Evolutionary conservation across 768 basidiomycete genomes (phyloP).

Genomic region (Harrya chromipes): DNA sequence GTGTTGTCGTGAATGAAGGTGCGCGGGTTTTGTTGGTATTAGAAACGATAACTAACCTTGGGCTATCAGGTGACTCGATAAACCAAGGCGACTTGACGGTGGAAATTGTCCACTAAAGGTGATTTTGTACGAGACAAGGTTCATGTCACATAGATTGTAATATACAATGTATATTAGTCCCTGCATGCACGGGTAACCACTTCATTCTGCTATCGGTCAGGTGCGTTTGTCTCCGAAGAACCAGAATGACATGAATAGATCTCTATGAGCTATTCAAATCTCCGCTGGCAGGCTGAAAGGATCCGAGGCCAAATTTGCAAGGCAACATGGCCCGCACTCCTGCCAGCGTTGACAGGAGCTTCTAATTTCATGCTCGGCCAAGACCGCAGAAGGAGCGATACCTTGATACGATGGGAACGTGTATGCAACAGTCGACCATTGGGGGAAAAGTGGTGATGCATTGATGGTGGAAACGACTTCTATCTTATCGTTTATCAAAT

Average conservation of each 20-base stretch:
- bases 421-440: not conserved
- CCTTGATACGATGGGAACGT: conserved; percentile 21
- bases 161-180: conserved; percentile 18
- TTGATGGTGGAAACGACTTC: conserved; percentile 3
- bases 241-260: not conserved
- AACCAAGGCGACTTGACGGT: conserved; percentile 90
- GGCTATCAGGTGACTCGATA: conserved; percentile 77
- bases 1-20: conserved; percentile 90
- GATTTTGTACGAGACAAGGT: not conserved
- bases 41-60: conserved; percentile 5
- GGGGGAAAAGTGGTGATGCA: not conserved
- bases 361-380: conserved; percentile 6
- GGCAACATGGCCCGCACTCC: conserved; percentile 8
- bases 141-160: conserved; percentile 16
- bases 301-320: conserved; percentile 7
- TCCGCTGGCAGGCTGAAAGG: conserved; percentile 11
- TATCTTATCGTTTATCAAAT: conserved; percentile 22
- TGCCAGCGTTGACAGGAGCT: not conserved
- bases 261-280: conserved; percentile 8
- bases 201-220: conserved; percentile 2
- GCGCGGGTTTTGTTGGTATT: conserved; percentile 13
- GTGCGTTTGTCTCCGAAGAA: not conserved
- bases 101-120: conserved; percentile 71
- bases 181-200: conserved; percentile 7
- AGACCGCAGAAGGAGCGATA: conserved; percentile 4